phyloP scores from a whole-genome alignment of 768 basidiomycete species.

The Pulveroboletus sp. region DNA sequence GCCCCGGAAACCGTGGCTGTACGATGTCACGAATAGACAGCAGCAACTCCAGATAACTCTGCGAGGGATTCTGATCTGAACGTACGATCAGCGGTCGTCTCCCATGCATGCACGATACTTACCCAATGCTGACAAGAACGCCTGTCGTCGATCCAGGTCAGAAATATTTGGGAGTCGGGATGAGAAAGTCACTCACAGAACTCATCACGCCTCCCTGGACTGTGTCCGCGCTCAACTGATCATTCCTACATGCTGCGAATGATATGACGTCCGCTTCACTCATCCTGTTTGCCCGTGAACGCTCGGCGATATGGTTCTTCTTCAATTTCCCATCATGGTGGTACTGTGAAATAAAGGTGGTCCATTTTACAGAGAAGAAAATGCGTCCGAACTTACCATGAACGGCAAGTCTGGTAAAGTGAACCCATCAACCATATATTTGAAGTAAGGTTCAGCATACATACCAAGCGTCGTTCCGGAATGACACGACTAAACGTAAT shows the following conservation, averaged over 20 bases:
- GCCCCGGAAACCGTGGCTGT: conserved; percentile 55
- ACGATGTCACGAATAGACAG: conserved; percentile 55
- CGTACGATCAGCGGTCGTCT: neutral
- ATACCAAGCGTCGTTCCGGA: conserved; percentile 46
- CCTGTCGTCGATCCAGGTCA: conserved; percentile 37
- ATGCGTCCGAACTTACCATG: conserved; percentile 17
- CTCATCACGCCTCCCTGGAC: conserved; percentile 70
- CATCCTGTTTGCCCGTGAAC: conserved; percentile 39
- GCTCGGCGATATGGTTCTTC: conserved; percentile 37
- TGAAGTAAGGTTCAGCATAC: neutral
- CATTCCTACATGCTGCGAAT: conserved; percentile 68
- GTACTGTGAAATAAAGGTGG: conserved; percentile 38
- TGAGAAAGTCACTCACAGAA: conserved; percentile 45
- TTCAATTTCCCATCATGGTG: conserved; percentile 53
- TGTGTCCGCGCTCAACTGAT: conserved; percentile 71
- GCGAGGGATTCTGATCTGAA: conserved; percentile 46
- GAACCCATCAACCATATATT: neutral
- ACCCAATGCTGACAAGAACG: conserved; percentile 54
- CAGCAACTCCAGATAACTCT: conserved; percentile 65
- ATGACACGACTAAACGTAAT: conserved; percentile 39
- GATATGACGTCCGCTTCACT: conserved; percentile 80
- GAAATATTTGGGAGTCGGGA: neutral
- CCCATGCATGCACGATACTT: conserved; percentile 6
- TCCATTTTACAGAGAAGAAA: neutral
- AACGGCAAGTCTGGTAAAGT: conserved; percentile 23